Evolutionary conservation across 805 yeast genomes (phyloP).

Genomic region (Suhomyces canberraensis): DNA sequence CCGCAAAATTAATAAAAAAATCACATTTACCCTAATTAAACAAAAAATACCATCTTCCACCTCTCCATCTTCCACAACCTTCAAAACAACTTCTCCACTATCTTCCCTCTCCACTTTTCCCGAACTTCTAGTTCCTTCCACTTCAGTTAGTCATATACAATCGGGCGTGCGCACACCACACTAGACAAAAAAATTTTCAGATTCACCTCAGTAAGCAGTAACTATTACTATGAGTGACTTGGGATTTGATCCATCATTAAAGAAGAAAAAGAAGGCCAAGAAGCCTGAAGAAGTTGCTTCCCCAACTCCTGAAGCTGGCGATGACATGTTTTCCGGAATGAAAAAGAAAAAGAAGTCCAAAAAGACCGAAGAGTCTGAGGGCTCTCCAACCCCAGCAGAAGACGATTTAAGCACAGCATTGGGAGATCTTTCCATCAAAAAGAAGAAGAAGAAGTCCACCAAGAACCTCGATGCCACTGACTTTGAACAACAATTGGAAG

Average conservation of each 20-base stretch:
- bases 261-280: slow-evolving; percentile 72
- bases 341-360: slow-evolving; percentile 77
- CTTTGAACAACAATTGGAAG: slow-evolving; percentile 83
- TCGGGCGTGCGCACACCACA: slow-evolving; percentile 10
- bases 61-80: too few relatives aligned
- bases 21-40: too few relatives aligned
- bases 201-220: too few relatives aligned
- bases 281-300: slow-evolving; percentile 41
- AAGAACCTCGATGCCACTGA: slow-evolving; percentile 62
- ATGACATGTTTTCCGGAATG: slow-evolving; percentile 69
- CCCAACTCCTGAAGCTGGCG: slow-evolving; percentile 38
- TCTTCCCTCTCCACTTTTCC: not conserved
- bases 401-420: slow-evolving; percentile 36
- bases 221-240: slow-evolving; percentile 47
- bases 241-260: slow-evolving; percentile 73
- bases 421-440: slow-evolving; percentile 49
- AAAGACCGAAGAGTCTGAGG: slow-evolving; percentile 27
- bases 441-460: slow-evolving; percentile 74
- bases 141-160: too few relatives aligned
- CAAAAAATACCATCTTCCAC: too few relatives aligned
- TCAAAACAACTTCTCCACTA: too few relatives aligned
- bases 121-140: slow-evolving; percentile 1
- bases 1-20: too few relatives aligned
- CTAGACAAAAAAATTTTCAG: slow-evolving; percentile 7
- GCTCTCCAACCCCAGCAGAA: slow-evolving; percentile 19